A percentile compares a stretch with the other conserved stretches of the same genome.
phyloP scores from a whole-genome alignment of 768 basidiomycete genomes.

The Agrocybe chaxingu region DNA sequence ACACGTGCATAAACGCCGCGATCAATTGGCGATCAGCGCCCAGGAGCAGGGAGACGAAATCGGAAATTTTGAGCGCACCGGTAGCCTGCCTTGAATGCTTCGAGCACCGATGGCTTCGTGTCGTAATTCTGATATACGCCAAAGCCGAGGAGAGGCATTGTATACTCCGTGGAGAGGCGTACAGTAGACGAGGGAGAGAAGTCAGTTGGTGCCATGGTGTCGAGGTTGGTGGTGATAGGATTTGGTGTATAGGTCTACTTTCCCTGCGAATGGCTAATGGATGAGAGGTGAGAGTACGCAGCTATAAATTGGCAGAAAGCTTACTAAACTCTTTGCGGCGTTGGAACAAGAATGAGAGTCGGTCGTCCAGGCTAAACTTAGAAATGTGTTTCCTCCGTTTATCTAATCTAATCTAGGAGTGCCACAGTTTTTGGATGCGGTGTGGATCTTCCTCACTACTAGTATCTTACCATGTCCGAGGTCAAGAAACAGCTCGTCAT shows the following conservation, averaged over 20 bases:
- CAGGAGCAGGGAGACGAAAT: background rate
- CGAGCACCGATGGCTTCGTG: constrained; percentile 49
- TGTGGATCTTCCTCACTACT: background rate
- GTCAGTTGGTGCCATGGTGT: background rate
- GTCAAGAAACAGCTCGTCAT: constrained; percentile 71
- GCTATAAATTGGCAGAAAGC: background rate
- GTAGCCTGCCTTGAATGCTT: constrained; percentile 68
- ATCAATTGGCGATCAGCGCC: background rate
- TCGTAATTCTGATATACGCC: constrained; percentile 70
- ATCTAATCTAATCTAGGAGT: constrained; percentile 11
- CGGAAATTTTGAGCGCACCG: constrained; percentile 11
- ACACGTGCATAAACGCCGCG: constrained; percentile 28
- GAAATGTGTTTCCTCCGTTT: background rate
- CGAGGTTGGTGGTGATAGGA: background rate
- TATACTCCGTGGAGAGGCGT: constrained; percentile 34
- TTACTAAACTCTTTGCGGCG: background rate
- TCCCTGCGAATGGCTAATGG: no score
- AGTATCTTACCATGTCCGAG: constrained; percentile 23
- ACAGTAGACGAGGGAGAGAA: constrained; percentile 16
- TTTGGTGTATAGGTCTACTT: no score
- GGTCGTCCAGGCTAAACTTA: background rate
- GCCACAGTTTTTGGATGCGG: constrained; percentile 2
- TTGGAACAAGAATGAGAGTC: background rate
- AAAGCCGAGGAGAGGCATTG: constrained; percentile 66
- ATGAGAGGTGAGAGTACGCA: no score